Base-by-base conservation (phyloP, 2,329 filamentous ascomycete species). In the Paramyrothecium roridum region DNA sequence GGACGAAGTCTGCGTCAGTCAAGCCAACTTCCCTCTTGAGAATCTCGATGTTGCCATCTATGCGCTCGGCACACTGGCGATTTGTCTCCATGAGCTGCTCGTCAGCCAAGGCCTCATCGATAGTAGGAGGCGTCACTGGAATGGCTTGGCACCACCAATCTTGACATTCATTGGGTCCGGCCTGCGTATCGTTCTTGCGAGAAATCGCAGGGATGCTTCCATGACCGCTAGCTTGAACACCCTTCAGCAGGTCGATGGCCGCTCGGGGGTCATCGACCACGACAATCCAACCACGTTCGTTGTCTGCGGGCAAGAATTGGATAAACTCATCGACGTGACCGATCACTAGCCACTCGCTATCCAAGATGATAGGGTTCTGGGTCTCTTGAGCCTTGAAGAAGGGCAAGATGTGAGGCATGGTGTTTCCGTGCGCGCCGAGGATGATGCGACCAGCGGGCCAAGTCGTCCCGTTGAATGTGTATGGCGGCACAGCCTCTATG, bases 401-500 rank as follows among this genome's bases (percentile, higher is more conserved):
- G 1, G 56, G 54, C 2, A 65, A 45, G 23, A 75, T 61, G 10
- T 61, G 54, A 3, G 62, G 61, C 8, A 49, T 48, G 13, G 50
- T 2, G 10, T 48, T 22, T 1, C 30, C 37, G 0, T 52, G 54
- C 4, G 50, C 52, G 2, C 66, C 66, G n/a, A 61, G 53, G 19
- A 67, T 56, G 23, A 58, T 51, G n/a, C 65, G 55, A 1, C 65
- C 65, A 1, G 58, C 59, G 3, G 57, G 61, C 22, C 60, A 68
- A 10, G 49, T 30, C 13, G 54, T 57, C 11, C 61, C 65, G 19
- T 59, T 57, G 26, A 60, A 57, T 1, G 20, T 48, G 30, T 68
- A 59, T 0, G 73, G 71, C 3, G 71, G 73, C 23, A 74, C 73
- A 0, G 70, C 70, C 55, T 76, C 73, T 3, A 76, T 52, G 53